Base-by-base conservation (phyloP, 805 yeast species). In the Schizosaccharomyces cryophilus region DNA sequence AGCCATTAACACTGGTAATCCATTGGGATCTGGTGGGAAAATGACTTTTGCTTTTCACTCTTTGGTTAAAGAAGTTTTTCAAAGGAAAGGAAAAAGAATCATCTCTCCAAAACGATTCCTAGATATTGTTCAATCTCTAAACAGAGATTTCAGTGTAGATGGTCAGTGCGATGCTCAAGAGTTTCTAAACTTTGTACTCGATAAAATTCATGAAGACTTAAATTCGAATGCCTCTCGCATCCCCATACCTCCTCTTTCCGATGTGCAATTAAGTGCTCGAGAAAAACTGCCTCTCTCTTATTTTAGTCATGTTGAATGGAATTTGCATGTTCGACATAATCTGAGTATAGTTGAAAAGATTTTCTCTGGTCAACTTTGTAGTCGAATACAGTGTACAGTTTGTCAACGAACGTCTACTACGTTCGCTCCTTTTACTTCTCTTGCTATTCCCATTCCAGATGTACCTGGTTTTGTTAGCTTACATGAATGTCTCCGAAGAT, bases 271-370 rank as follows among this genome's bases (percentile, higher is more conserved):
- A 68, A 74, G 74, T 45, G 72, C 77, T 17, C 74, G 96, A 55
- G 97, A 89, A 68, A 71, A 71, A 31, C 71, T 87, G 67, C 84
- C 94, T 0, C 76, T 87, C 1, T 75, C 95, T 62, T 74, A 85
- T 30, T 96, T 95, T 0, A 82, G 95, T 0, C 79, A 93, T 0
- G 80, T 87, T 60, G 96, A 89, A 69, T 89, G 97, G 97, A 95
- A 86, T 67, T 74, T 94, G 62, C 87, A 87, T 68, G 73, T 87
- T 61, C 82, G 81, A 62, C 78, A 85, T 24, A 87, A 89, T 68
- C 82, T 83, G 64, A 87, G 95, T 48, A 76, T 83, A 1, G 77
- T 89, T 29, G 93, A 85, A 1, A 89, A 85, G 65, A 77, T 80
- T 60, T 87, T 87, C 69, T 95, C 87, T 68, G 97, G 96, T 0